Conservation (phyloP, 768 basidiomycete species). For the Pleurotus citrinopileatus region DNA sequence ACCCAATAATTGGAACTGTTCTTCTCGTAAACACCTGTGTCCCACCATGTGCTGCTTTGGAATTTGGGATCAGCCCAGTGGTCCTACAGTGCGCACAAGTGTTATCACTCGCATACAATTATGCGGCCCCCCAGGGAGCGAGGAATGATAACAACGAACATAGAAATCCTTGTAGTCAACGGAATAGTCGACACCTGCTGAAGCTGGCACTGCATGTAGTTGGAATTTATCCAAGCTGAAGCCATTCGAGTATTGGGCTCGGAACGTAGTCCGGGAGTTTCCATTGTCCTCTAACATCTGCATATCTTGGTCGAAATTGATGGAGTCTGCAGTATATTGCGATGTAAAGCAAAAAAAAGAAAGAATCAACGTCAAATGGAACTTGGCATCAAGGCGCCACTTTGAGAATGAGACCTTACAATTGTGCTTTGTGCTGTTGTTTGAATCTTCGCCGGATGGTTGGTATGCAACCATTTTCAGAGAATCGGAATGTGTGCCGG, state of each 20-base stretch:
- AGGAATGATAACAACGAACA: not conserved
- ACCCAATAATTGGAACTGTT: not conserved
- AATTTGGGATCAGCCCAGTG: not conserved
- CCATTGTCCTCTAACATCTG: slow-evolving; percentile 1
- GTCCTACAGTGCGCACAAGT: not conserved
- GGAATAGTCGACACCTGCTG: not conserved
- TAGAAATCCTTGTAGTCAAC: slow-evolving; percentile 1
- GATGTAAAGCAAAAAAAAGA: too few species aligned
- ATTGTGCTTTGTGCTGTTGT: not conserved
- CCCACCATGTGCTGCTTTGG: not conserved
- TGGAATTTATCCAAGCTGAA: not conserved
- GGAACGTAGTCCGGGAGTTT: not conserved
- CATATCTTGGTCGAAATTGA: slow-evolving; percentile 1
- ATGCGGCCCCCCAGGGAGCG: not conserved
- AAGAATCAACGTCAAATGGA: too few species aligned
- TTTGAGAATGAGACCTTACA: not conserved
- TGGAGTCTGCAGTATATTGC: not conserved
- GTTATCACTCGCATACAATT: not conserved
- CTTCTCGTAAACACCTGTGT: not conserved
- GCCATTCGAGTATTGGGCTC: not conserved
- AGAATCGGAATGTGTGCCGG: not conserved
- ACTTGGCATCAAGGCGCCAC: too few species aligned
- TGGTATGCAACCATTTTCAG: not conserved
- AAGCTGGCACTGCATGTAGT: not conserved
- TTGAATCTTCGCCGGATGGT: not conserved